phyloP scores from a whole-genome alignment of 2,329 filamentous ascomycete species.

The Chrysoporthe austroafricana region DNA sequence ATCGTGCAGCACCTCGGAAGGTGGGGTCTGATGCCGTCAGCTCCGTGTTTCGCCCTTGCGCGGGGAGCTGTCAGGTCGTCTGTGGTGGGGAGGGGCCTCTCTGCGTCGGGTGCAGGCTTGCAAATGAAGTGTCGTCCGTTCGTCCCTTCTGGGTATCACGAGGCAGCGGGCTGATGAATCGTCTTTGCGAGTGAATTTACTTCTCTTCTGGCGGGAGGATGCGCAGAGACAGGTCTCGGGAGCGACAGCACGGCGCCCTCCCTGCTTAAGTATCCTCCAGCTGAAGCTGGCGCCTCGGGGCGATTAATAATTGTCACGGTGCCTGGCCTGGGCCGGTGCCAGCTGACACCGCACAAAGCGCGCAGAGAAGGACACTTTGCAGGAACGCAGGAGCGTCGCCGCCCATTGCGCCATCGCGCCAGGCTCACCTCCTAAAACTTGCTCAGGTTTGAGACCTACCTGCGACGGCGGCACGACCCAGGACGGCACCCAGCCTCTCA shows the following conservation, averaged over 20 bases:
- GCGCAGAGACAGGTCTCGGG: too few relatives aligned
- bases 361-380: slow-evolving; percentile 11
- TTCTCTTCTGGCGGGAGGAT: too few relatives aligned
- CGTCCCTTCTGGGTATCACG: too few relatives aligned
- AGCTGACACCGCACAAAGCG: slow-evolving; percentile 4
- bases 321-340: too few relatives aligned
- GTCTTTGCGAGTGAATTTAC: too few relatives aligned
- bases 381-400: not conserved
- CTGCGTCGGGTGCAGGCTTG: slow-evolving; percentile 5
- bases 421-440: slow-evolving; percentile 18
- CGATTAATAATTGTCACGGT: not conserved
- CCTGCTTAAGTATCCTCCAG: not conserved
- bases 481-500: not conserved
- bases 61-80: not conserved
- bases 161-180: too few relatives aligned
- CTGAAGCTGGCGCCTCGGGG: not conserved
- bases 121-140: slow-evolving; percentile 2
- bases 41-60: slow-evolving; percentile 16
- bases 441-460: slow-evolving; percentile 20
- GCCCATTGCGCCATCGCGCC: slow-evolving; percentile 19
- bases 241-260: too few relatives aligned
- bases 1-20: not conserved
- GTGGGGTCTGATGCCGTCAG: not conserved
- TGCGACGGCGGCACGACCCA: not conserved
- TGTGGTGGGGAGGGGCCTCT: too few relatives aligned